Base-by-base conservation (phyloP, 805 yeast genomes). In the Saturnispora gosingensis region DNA sequence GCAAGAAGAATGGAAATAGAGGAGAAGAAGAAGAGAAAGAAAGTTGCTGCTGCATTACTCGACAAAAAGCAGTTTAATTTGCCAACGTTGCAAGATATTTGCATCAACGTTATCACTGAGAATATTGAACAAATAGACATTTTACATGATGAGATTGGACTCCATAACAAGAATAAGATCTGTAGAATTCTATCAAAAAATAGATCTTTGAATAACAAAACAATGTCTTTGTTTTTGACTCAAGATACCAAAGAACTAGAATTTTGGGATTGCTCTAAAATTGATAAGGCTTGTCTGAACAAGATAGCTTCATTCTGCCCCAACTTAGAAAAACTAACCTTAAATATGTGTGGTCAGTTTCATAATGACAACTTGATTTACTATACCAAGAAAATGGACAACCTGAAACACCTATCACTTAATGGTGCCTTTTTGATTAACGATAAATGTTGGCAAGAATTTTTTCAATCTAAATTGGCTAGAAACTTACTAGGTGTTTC, bases 331-430 rank as follows among this genome's bases (percentile, higher is more conserved):
- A 65, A 72, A 1, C 64, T 93, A 43, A 83, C 83, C 0, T 69
- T 93, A 44, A 80, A 81, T 53, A 91, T 90, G 97, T 91, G 98
- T 71, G 99, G 99, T 4, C 90, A 86, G 58, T 69, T 93, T 40
- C 88, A 85, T 59, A 86, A 86, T 62, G 89, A 83, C 56, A 83
- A 85, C 52, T 64, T 93, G 53, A 62, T 71, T 16, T 85, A 88
- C 62, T 79, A 77, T 54, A 75, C 78, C 4, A 69, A 78, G 9
- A 82, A 86, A 55, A 70, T 91, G 42, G 68, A 69, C 0, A 67
- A 76, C 30, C 70, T 93, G 45, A 71, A 65, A 15, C 72, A 77
- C 13, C 52, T 91, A 7, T 70, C 76, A n/a, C 68, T 93, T 36
- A 90, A 91, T 65, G 99, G 99, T 0, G 88, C 97, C 0, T 93